These are phyloP conservation scores for Aspergillus tamarii DNA, from an alignment of 2,329 filamentous ascomycete species.

Conservation along the genomic window DNA sequence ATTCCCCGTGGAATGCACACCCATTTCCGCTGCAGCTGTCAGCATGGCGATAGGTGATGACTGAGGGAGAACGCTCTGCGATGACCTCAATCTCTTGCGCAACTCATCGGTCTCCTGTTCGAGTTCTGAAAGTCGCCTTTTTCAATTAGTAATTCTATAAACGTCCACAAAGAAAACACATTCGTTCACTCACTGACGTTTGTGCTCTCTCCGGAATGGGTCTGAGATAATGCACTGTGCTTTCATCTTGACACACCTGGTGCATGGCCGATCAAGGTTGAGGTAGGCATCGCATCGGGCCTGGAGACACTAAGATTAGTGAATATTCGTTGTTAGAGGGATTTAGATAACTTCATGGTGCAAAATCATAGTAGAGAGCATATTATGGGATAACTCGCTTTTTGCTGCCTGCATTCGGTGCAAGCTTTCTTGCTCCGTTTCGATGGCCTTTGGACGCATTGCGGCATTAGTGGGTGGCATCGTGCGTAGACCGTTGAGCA, in stretches of 20 bases:
- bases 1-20: slow-evolving; percentile 20
- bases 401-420: slow-evolving; percentile 50
- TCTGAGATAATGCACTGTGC: slow-evolving; percentile 44
- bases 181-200: slow-evolving; percentile 39
- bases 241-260: slow-evolving; percentile 42
- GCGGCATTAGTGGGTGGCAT: background rate
- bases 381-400: slow-evolving; percentile 23
- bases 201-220: slow-evolving; percentile 48
- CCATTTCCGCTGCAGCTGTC: slow-evolving; percentile 37
- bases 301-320: slow-evolving; percentile 17
- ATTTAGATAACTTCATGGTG: no score
- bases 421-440: slow-evolving; percentile 45
- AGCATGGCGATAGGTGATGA: slow-evolving; percentile 32
- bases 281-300: slow-evolving; percentile 46
- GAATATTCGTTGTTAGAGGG: no score
- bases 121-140: slow-evolving; percentile 42
- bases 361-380: background rate
- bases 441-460: slow-evolving; percentile 10
- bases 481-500: background rate
- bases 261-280: slow-evolving; percentile 39
- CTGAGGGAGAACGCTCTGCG: slow-evolving; percentile 24
- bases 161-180: no score
- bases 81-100: slow-evolving; percentile 36
- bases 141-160: background rate
- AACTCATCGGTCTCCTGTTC: slow-evolving; percentile 43